Conservation (phyloP, 2,329 filamentous ascomycete species). For the Trichoderma oligosporum region DNA sequence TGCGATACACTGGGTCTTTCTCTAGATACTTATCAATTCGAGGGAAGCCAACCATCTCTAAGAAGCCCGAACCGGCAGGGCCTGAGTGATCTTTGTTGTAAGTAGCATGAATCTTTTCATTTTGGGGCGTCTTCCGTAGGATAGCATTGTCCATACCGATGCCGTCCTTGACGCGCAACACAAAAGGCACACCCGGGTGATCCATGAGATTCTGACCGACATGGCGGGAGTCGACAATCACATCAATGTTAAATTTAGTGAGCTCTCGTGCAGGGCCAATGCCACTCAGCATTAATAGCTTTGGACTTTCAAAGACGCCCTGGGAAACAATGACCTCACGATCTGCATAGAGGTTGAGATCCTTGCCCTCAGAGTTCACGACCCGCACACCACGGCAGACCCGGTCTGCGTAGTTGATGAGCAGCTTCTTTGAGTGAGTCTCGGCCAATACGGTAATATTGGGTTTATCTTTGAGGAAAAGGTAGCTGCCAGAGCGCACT, state of each 20-base stretch:
- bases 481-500: slow-evolving; percentile 47
- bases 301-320: slow-evolving; percentile 62
- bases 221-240: slow-evolving; percentile 54
- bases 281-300: slow-evolving; percentile 61
- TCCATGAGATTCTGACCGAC: slow-evolving; percentile 64
- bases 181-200: slow-evolving; percentile 52
- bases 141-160: slow-evolving; percentile 40
- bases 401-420: slow-evolving; percentile 44
- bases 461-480: slow-evolving; percentile 49
- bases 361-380: slow-evolving; percentile 38
- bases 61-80: slow-evolving; percentile 39
- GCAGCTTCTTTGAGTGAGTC: slow-evolving; percentile 50
- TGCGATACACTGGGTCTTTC: slow-evolving; percentile 45
- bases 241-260: slow-evolving; percentile 48
- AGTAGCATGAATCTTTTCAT: slow-evolving; percentile 33
- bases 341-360: slow-evolving; percentile 44
- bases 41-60: slow-evolving; percentile 54
- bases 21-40: slow-evolving; percentile 54
- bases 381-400: slow-evolving; percentile 43
- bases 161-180: slow-evolving; percentile 44
- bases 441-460: slow-evolving; percentile 52
- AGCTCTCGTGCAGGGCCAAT: slow-evolving; percentile 56
- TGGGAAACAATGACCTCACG: slow-evolving; percentile 47
- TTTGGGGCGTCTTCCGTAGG: slow-evolving; percentile 35
- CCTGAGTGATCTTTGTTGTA: slow-evolving; percentile 40